phyloP scores from a whole-genome alignment of 129 eudicot species.

The Flaveria ramosissima region DNA sequence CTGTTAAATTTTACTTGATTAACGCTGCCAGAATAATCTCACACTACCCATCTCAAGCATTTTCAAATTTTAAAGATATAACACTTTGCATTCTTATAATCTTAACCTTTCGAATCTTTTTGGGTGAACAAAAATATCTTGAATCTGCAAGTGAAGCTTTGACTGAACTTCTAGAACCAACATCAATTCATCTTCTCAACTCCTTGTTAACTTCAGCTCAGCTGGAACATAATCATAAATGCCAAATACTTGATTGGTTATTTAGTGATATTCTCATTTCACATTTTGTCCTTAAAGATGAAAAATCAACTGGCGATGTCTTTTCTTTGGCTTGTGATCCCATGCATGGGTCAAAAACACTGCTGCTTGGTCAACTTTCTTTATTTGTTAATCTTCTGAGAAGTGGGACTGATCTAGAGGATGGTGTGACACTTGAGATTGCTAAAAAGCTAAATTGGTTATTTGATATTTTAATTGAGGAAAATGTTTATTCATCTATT shows the following conservation, averaged over 20 bases:
- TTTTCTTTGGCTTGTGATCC: constrained; percentile 44
- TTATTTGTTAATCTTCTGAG: constrained; percentile 71
- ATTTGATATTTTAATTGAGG: constrained; percentile 48
- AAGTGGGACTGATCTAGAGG: constrained; percentile 71
- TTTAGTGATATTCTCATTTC: constrained; percentile 39
- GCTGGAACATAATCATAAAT: constrained; percentile 51
- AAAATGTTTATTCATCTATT: constrained; percentile 62
- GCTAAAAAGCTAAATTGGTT: constrained; percentile 76
- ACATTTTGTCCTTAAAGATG: constrained; percentile 23
- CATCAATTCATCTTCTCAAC: constrained; percentile 79
- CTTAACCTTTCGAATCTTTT: constrained; percentile 58
- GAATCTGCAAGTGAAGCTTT: constrained; percentile 61
- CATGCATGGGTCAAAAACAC: constrained; percentile 46
- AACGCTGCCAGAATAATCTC: constrained; percentile 91
- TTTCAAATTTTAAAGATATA: constrained; percentile 56
- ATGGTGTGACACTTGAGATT: constrained; percentile 56
- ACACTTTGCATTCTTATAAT: constrained; percentile 60
- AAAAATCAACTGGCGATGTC: constrained; percentile 27
- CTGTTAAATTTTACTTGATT: constrained; percentile 81
- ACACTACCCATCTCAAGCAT: constrained; percentile 76
- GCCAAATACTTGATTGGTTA: constrained; percentile 70
- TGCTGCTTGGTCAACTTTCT: constrained; percentile 54
- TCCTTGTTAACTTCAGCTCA: constrained; percentile 75
- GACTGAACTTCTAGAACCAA: constrained; percentile 79
- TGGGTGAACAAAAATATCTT: constrained; percentile 56